Evolutionary conservation across 2,329 filamentous ascomycete species (phyloP).

Genomic region (Colletotrichum sublineola): DNA sequence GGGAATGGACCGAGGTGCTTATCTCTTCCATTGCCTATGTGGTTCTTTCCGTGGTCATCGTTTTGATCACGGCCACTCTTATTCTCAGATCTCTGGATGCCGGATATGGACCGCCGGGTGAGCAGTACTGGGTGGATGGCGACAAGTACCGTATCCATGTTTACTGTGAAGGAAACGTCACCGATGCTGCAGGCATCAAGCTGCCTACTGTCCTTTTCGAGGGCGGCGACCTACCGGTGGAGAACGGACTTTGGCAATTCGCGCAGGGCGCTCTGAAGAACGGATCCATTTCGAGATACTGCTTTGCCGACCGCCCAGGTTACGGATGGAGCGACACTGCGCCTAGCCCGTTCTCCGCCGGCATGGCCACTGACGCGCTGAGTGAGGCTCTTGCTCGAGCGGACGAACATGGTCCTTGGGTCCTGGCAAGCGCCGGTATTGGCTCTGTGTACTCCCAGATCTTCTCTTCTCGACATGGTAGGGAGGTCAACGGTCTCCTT

Average conservation of each 20-base stretch:
- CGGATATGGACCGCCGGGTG: constrained; percentile 78
- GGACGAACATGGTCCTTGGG: constrained; percentile 89
- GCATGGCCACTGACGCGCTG: constrained; percentile 90
- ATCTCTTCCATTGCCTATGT: constrained; percentile 79
- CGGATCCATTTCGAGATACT: constrained; percentile 88
- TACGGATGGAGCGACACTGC: constrained; percentile 91
- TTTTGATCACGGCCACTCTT: constrained; percentile 84
- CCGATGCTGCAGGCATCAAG: constrained; percentile 65
- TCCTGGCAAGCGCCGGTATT: constrained; percentile 87
- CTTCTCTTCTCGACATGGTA: constrained; percentile 86
- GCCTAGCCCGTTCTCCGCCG: constrained; percentile 91
- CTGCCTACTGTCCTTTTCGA: constrained; percentile 89
- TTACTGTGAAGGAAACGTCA: constrained; percentile 83
- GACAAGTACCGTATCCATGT: constrained; percentile 90
- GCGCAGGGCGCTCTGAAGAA: constrained; percentile 82
- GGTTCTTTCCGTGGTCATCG: constrained; percentile 74
- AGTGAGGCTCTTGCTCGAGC: constrained; percentile 86
- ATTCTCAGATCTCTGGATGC: constrained; percentile 85
- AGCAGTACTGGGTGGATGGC: constrained; percentile 83
- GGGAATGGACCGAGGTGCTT: constrained; percentile 87
- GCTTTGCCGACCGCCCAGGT: constrained; percentile 94
- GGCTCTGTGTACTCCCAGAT: constrained; percentile 92
- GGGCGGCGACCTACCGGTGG: constrained; percentile 83
- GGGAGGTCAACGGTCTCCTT: constrained; percentile 81
- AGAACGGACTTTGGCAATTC: constrained; percentile 84